Conservation (phyloP, 2,329 filamentous ascomycete genomes). For the Cladosporium sp. region DNA sequence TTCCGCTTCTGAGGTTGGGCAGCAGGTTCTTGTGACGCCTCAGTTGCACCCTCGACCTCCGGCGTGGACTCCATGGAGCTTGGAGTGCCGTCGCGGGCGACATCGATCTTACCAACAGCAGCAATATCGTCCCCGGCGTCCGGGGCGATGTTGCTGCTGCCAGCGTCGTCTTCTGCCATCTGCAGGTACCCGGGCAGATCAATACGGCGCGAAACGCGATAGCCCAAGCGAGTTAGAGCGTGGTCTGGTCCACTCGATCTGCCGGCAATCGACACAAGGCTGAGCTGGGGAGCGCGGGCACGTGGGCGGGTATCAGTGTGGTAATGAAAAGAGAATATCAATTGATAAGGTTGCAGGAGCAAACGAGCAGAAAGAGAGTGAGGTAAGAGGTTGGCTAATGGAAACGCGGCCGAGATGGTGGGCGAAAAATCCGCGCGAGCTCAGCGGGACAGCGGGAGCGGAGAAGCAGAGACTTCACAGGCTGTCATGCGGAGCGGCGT, state of each 20-base stretch:
- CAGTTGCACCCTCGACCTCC: constrained; percentile 38
- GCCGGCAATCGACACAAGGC: constrained; percentile 18
- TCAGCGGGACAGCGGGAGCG: not conserved
- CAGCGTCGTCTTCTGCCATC: constrained; percentile 38
- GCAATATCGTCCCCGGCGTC: constrained; percentile 36
- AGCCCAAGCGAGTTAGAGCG: constrained; percentile 25
- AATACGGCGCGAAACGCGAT: constrained; percentile 16
- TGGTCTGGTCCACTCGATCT: constrained; percentile 18
- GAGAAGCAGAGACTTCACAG: constrained; percentile 8
- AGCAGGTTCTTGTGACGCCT: constrained; percentile 37
- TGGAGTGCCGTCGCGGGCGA: constrained; percentile 39
- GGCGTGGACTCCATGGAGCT: constrained; percentile 45
- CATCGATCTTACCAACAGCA: constrained; percentile 41
- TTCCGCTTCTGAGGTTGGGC: constrained; percentile 74
- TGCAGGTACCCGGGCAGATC: constrained; percentile 38
- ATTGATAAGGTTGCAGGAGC: constrained; percentile 36
- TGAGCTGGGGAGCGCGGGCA: constrained; percentile 22
- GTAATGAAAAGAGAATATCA: constrained; percentile 12
- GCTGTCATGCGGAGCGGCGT: not conserved
- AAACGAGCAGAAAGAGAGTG: constrained; percentile 16
- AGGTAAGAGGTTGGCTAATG: constrained; percentile 27
- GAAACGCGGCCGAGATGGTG: constrained; percentile 18
- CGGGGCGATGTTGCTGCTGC: constrained; percentile 32
- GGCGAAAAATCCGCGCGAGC: constrained; percentile 15
- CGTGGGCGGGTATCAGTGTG: constrained; percentile 12